Base-by-base conservation (phyloP, 164 flowering plant species). In the Cinnamomum chago region DNA sequence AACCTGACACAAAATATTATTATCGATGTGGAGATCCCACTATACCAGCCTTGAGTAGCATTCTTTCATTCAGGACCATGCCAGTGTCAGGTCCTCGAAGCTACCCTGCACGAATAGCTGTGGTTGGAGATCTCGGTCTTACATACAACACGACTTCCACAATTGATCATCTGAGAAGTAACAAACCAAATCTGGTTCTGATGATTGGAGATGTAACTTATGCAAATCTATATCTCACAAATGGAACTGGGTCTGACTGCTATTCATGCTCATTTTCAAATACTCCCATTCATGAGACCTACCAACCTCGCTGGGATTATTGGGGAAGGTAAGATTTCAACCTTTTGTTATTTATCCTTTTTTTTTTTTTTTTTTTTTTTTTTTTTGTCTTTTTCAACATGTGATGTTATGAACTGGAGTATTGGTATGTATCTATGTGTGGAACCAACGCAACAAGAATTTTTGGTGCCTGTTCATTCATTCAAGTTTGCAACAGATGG, bases 281-380 rank as follows among this genome's bases (percentile, higher is more conserved):
- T 10, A 83, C 92, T 68, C 96, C 95, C 12, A 90, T 93, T 27
- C 97, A 89, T 70, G 97, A 92, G 78, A 93, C 99, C 2, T 92
- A 90, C 81, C 98, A 95, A 77, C 99, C 98, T 77, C 97, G 98
- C 27, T 95, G 99, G 99, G 99, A 95, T 80, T 90, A 88, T 67
- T 95, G 99, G 98, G 98, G 98, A 86, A 95, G 98, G 99, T 93
- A 50, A 79, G 51, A 28, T 25, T 66, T 18, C 12, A 66, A 35
- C 28, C 66, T 62, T 23, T 11, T n/a, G 25, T 62, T 62, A 15
- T 62, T 62, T 62, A 15, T 62, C 24, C 25, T 0, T 62, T n/a
- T 24, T 62, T 62, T 24, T 11, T 7, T 62, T 24, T 11, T 7
- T 0, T 62, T n/a, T 24, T 62, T 62, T 24, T 11, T 7, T 0